Evolutionary conservation across 2,329 filamentous ascomycete genomes (phyloP), one percentile per base, ranked within the genome.

Genomic region (Aplosporella prunicola): DNA sequence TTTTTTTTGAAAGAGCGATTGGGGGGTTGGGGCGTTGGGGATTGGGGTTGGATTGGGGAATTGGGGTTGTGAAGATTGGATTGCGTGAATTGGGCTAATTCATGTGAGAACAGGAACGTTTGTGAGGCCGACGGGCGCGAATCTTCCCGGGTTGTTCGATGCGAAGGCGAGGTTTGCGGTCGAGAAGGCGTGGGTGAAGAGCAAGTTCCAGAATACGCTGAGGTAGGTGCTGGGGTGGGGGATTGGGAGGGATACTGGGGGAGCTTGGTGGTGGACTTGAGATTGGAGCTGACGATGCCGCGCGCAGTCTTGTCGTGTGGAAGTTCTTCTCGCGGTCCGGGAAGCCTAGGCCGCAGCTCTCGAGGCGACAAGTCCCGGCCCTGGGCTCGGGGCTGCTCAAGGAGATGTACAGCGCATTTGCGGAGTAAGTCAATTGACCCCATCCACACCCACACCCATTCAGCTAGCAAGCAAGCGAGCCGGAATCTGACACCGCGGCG

Each of bases 341-440:
- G 25, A 41, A 42, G 32, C 44, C 40, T 5, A 51, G 48, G n/a
- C 67, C 68, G 51, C 47, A 57, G 17, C 63, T 62, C 10, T 46
- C 56, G 15, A 51, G 56, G 35, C 17, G 37, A 6, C 9, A 16
- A 2, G 60, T 74, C 31, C 55, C 65, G 7, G 68, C 74, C 2
- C 66, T 68, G 1, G 79, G 77, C 20, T 68, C 72, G 48, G 67
- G 63, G 14, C 61, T 82, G 50, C 78, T 84, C 56, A 60, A 63
- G 35, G 60, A 72, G 45, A 73, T 83, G 66, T 74, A 76, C 47
- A 66, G 68, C 41, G 72, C 72, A 4, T 70, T 81, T 33, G 79
- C 80, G 5, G 57, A 38, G 50, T 52, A 48, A 28, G 46, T 40
- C 9, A 34, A 32, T 14, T 35, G 10, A 18, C 22, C 40, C 22